Base-by-base conservation (phyloP, 2,329 filamentous ascomycete species). In the Paecilomyces formosus region DNA sequence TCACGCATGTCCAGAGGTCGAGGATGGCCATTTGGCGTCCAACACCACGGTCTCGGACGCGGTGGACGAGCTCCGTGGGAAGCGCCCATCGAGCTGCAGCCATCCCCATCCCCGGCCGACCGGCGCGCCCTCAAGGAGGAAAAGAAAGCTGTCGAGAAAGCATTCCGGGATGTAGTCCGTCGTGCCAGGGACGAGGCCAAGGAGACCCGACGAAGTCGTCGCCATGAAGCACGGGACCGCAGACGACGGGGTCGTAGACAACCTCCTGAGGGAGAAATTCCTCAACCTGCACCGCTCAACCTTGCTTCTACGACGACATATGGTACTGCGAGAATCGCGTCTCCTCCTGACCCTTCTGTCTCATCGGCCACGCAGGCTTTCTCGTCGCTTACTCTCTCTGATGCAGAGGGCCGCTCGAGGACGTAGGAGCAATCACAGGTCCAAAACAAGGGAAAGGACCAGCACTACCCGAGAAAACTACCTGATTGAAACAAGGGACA, bases 141-240 rank as follows among this genome's bases (percentile, higher is more conserved):
- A 60, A 65, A 73, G 56, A 66, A 67, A n/a, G 67, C 68, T 1
- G 71, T 74, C 5, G 70, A 68, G 51, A 69, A 74, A 54, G 72
- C 72, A 3, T 76, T 76, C 59, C 63, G 68, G 9, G 70, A 72
- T 8, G 63, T 74, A 5, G 60, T 72, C 15, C 66, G 67, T 3
- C 69, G 72, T 3, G 72, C 74, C 0, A 65, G 72, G n/a, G 68
- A 72, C 7, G 73, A 74, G 58, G 72, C 73, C 0, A 65, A 71
- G n/a, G 68, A 73, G 7, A 72, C 73, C 58, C 67, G 72, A 54
- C 68, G 67, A 3, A 70, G 71, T 18, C 58, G 66, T n/a, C 61
- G 64, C 31, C 64, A 66, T 22, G 58, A 59, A 18, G 60, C 59
- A 56, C 58, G 55, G 8, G 55, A 62, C 9, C 33, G 53, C 15